Base-by-base conservation (phyloP, 306 rosid genomes). In the Oxytropis ochrocephala region DNA sequence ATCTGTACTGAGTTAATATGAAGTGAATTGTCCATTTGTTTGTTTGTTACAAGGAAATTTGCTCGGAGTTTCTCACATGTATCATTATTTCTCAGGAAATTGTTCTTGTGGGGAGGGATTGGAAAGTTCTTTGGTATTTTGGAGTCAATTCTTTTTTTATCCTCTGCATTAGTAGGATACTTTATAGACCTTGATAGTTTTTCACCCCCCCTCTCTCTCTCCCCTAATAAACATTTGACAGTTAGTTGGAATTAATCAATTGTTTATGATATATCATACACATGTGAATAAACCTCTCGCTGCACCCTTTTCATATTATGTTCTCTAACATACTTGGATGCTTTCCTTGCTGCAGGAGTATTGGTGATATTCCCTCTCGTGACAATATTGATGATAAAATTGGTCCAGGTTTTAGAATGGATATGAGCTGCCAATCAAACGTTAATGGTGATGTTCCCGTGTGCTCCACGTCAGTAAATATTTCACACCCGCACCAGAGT, bases 351-450 rank as follows among this genome's bases (percentile, higher is more conserved):
- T 79, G 73, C 69, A 75, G 59, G 71, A 64, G 50, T 68, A 33
- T 59, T 59, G 67, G 81, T 77, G 72, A 58, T 73, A 39, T 75
- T 59, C 62, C 78, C 70, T 76, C 85, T 49, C 74, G 55, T 74
- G 48, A 70, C 17, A 71, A 71, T 60, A 76, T 79, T 70, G 83
- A 85, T 78, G 88, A 77, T 67, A 78, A 59, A 63, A 46, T 55
- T 69, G 78, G 67, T 70, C 76, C 70, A 12, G 66, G 64, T 72
- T 65, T 82, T 70, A 77, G 64, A 72, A 52, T 80, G 81, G 89
- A 85, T 78, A 87, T 84, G 85, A 85, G 82, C 81, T 87, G 87
- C 82, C 84, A 78, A 39, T 84, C 82, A 14, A 89, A 84, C 71
- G 84, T 82, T 64, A 76, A 71, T 12, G 69, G 80, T 53, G 80